These are phyloP conservation scores for Quaeritorhiza haematococci DNA, from an alignment of 371 early-diverging fungal species.

Conservation along the genomic window DNA sequence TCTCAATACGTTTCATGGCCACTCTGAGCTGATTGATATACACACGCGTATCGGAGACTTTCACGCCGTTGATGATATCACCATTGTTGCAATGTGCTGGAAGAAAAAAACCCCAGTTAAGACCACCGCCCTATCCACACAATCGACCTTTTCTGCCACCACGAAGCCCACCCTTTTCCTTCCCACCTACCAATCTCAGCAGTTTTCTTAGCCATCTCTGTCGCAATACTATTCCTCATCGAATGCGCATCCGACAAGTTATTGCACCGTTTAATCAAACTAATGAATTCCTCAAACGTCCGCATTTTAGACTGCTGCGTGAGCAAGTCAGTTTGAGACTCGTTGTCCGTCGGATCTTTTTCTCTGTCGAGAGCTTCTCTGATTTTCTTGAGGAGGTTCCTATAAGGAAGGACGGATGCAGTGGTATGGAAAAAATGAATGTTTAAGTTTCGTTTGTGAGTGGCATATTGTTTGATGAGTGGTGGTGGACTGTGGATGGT, in stretches of 20 bases:
- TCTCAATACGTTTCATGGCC: slow-evolving; percentile 73
- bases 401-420: too few relatives aligned
- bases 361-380: slow-evolving; percentile 68
- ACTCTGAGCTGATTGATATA: slow-evolving; percentile 68
- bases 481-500: too few relatives aligned
- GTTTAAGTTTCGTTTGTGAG: too few relatives aligned
- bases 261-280: slow-evolving; percentile 65
- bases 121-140: too few relatives aligned
- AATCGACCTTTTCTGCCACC: too few relatives aligned
- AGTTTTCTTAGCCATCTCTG: slow-evolving; percentile 72
- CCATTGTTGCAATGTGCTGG: too few relatives aligned
- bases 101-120: too few relatives aligned
- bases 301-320: slow-evolving; percentile 32
- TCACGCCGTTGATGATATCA: slow-evolving; percentile 75
- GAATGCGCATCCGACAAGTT: slow-evolving; percentile 60
- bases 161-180: too few relatives aligned
- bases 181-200: too few relatives aligned
- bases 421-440: too few relatives aligned
- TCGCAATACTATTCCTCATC: slow-evolving; percentile 65
- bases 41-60: slow-evolving; percentile 65
- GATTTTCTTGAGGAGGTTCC: slow-evolving; percentile 66
- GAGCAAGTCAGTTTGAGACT: background rate
- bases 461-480: too few relatives aligned
- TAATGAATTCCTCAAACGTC: slow-evolving; percentile 71
- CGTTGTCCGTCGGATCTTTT: slow-evolving; percentile 20